Evolutionary conservation across 2,329 filamentous ascomycete genomes (phyloP).

Genomic region (Bipolaris gigantea): DNA sequence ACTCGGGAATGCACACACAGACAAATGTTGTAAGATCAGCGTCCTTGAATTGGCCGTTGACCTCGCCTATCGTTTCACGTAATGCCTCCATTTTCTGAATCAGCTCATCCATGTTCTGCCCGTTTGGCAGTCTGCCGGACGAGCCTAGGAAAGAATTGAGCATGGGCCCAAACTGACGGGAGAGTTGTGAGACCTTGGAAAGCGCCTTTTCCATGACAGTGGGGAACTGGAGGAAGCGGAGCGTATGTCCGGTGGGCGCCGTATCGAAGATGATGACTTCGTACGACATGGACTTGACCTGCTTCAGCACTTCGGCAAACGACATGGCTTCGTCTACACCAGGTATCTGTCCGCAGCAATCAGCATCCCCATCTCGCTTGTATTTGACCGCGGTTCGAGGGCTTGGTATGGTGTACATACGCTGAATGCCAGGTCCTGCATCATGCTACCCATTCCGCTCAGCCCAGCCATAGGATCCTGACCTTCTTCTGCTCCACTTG

Average conservation of each 20-base stretch:
- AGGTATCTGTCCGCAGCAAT: slow-evolving; percentile 67
- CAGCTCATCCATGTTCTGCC: slow-evolving; percentile 89
- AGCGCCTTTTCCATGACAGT: slow-evolving; percentile 97
- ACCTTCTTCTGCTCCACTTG: slow-evolving; percentile 71
- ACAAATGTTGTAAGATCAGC: slow-evolving; percentile 94
- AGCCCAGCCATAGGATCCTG: slow-evolving; percentile 71
- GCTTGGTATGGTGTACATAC: slow-evolving; percentile 56
- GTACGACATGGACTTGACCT: slow-evolving; percentile 98
- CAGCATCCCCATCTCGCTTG: neutral
- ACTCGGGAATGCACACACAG: slow-evolving; percentile 97
- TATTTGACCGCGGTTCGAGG: neutral
- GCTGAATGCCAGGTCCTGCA: slow-evolving; percentile 96
- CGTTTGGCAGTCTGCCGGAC: slow-evolving; percentile 77
- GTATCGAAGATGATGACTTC: slow-evolving; percentile 99
- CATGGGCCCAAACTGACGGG: slow-evolving; percentile 91
- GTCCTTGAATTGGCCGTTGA: slow-evolving; percentile 98
- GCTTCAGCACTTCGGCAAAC: slow-evolving; percentile 97
- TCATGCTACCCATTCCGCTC: slow-evolving; percentile 83
- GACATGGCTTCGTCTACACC: slow-evolving; percentile 99
- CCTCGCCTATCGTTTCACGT: slow-evolving; percentile 89
- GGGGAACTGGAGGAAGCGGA: slow-evolving; percentile 97
- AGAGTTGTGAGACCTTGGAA: slow-evolving; percentile 94
- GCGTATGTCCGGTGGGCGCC: slow-evolving; percentile 93
- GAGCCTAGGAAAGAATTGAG: slow-evolving; percentile 89
- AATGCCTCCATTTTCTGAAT: slow-evolving; percentile 93